Evolutionary conservation across 345 rosid genomes (phyloP).

Genomic region (Acer yangbiense): DNA sequence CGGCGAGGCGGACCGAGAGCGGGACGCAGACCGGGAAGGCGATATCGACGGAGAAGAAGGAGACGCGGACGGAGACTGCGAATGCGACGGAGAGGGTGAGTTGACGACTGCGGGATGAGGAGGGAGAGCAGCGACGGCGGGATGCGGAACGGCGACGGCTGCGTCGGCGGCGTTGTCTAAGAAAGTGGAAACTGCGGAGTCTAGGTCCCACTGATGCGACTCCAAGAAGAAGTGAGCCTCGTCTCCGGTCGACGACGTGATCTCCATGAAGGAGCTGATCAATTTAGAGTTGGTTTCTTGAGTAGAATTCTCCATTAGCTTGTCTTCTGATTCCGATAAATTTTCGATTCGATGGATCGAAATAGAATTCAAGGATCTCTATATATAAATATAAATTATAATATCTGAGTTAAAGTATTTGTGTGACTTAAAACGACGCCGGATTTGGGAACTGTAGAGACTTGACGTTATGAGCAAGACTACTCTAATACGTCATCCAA

Average conservation of each 20-base stretch:
- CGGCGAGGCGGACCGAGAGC: constrained; percentile 71
- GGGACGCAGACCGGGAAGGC: constrained; percentile 50
- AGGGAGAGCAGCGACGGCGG: constrained; percentile 18
- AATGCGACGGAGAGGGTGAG: constrained; percentile 39
- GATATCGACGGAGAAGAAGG: constrained; percentile 64
- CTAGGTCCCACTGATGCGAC: constrained; percentile 85
- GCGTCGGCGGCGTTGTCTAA: constrained; percentile 51
- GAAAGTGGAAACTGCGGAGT: constrained; percentile 91
- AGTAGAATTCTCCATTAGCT: constrained; percentile 35
- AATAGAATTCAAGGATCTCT: too few relatives aligned
- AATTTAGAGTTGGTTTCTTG: constrained; percentile 34
- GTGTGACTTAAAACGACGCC: too few relatives aligned
- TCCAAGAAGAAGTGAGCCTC: constrained; percentile 91
- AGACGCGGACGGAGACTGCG: constrained; percentile 53
- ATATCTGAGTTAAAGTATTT: too few relatives aligned
- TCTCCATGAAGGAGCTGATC: constrained; percentile 74
- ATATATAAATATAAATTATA: too few relatives aligned
- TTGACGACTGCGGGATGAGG: constrained; percentile 17
- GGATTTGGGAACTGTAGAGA: too few relatives aligned
- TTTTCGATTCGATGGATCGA: too few relatives aligned
- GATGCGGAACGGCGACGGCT: constrained; percentile 5
- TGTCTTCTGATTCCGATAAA: not conserved
- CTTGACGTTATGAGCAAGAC: too few relatives aligned
- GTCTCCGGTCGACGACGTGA: constrained; percentile 76
- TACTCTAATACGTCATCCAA: too few relatives aligned